Evolutionary conservation across 2,329 filamentous ascomycete genomes (phyloP).

Genomic region (Aspergillus ochraceoroseus): DNA sequence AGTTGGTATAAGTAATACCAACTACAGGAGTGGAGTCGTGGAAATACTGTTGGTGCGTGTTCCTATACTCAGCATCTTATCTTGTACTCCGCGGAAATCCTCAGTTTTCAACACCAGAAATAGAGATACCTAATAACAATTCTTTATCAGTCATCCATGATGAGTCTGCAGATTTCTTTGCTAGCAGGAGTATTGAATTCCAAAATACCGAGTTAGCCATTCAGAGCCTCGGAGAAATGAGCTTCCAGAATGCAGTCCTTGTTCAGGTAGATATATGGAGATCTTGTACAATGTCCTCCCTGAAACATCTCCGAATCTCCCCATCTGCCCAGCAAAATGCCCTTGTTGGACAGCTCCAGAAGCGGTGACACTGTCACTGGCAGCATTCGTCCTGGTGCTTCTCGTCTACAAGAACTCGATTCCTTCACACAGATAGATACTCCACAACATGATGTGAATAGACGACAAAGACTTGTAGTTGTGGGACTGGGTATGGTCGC

Average conservation of each 20-base stretch:
- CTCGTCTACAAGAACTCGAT: conserved; percentile 9
- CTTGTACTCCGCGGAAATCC: too few species aligned
- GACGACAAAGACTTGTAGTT: conserved; percentile 65
- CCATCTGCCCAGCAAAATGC: conserved; percentile 22
- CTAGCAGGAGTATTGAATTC: neutral
- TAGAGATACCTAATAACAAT: too few species aligned
- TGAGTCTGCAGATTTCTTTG: too few species aligned
- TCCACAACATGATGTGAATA: conserved; percentile 12
- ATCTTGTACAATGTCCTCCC: neutral
- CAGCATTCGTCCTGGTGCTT: conserved; percentile 16
- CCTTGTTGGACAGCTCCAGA: conserved; percentile 29
- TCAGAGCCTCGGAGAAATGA: conserved; percentile 14
- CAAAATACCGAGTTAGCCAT: too few species aligned
- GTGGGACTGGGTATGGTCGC: conserved; percentile 91
- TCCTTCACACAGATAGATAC: conserved; percentile 4
- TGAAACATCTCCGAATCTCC: neutral
- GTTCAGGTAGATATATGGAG: conserved; percentile 1
- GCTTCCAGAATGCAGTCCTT: conserved; percentile 5
- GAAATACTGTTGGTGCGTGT: too few species aligned
- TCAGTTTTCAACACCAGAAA: too few species aligned
- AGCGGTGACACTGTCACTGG: conserved; percentile 24
- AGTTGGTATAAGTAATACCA: too few species aligned
- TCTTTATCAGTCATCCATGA: too few species aligned
- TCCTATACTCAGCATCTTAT: too few species aligned
- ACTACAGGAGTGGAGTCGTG: too few species aligned